A percentile compares a stretch with the other conserved stretches of the same genome.
Conservation (phyloP, 2,329 filamentous ascomycete genomes). For the Pseudogymnoascus sp. region DNA sequence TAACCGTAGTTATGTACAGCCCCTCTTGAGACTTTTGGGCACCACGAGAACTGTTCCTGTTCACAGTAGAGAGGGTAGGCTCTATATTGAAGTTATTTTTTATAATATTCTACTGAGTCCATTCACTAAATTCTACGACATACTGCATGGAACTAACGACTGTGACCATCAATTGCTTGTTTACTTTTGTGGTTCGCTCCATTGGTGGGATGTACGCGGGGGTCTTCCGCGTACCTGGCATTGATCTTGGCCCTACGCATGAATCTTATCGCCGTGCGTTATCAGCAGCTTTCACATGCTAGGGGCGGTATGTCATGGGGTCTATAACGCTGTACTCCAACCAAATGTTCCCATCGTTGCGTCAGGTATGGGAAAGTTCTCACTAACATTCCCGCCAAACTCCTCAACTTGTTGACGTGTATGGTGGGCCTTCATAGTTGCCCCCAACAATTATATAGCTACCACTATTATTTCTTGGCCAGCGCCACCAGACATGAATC, state of each 20-base stretch:
- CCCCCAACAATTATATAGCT: constrained; percentile 8
- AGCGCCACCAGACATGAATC: not conserved
- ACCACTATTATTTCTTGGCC: constrained; percentile 4
- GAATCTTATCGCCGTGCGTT: constrained; percentile 9
- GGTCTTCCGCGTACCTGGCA: constrained; percentile 5
- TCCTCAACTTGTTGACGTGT: constrained; percentile 1
- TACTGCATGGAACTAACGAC: not conserved
- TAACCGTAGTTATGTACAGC: too few relatives aligned
- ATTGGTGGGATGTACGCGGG: constrained; percentile 2
- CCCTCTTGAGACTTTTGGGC: too few relatives aligned
- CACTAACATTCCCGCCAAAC: constrained; percentile 4
- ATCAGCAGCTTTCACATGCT: constrained; percentile 11
- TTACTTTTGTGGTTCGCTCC: not conserved
- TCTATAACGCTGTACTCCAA: not conserved
- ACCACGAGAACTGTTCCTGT: too few relatives aligned
- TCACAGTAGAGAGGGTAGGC: not conserved
- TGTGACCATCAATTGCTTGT: not conserved
- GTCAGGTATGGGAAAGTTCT: constrained; percentile 11
- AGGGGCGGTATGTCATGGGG: not conserved
- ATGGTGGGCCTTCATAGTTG: constrained; percentile 10
- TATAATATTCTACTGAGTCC: not conserved
- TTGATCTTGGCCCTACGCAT: not conserved
- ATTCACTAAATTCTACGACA: not conserved
- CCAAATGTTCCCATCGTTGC: constrained; percentile 2
- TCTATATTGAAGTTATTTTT: too few relatives aligned